A percentile compares a stretch with the other conserved stretches of the same genome.
Conservation (phyloP, 2,329 filamentous ascomycete genomes). For the Verruconis gallopava region DNA sequence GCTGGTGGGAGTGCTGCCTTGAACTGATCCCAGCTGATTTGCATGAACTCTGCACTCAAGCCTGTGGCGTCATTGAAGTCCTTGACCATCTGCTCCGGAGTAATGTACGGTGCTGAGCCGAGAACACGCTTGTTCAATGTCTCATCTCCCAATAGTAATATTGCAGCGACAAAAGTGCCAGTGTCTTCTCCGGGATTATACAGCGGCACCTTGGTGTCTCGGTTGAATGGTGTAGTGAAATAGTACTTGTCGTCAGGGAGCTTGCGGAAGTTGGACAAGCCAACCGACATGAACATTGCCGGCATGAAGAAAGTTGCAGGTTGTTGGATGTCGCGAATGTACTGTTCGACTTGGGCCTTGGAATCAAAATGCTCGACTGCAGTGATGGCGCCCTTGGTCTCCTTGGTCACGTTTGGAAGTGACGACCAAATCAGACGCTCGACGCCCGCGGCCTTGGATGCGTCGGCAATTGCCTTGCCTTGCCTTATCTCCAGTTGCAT, state of each 20-base stretch:
- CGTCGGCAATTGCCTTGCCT: constrained; percentile 24
- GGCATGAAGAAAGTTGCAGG: constrained; percentile 15
- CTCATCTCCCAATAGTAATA: constrained; percentile 20
- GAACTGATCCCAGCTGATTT: constrained; percentile 31
- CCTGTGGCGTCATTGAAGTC: constrained; percentile 26
- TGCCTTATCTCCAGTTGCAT: constrained; percentile 21
- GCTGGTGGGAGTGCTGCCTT: constrained; percentile 26
- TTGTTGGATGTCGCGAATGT: constrained; percentile 14
- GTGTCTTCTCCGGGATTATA: constrained; percentile 12
- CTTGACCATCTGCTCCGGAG: constrained; percentile 16
- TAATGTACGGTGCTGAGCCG: constrained; percentile 25
- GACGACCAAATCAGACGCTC: constrained; percentile 28
- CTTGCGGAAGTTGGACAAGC: background rate
- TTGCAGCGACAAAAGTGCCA: constrained; percentile 17
- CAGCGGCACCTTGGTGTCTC: constrained; percentile 10
- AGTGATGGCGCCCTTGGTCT: constrained; percentile 19
- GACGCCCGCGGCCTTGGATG: constrained; percentile 18
- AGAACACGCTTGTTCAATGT: constrained; percentile 32
- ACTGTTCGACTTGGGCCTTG: constrained; percentile 24
- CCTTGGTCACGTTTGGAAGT: constrained; percentile 17
- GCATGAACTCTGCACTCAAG: constrained; percentile 21
- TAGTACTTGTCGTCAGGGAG: constrained; percentile 9
- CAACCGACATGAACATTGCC: constrained; percentile 16
- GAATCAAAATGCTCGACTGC: constrained; percentile 26
- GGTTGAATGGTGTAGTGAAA: constrained; percentile 7